These are phyloP conservation scores for Paramecium biaurelia DNA, from an alignment of 73 alveolate genomes.

Conservation along the genomic window DNA sequence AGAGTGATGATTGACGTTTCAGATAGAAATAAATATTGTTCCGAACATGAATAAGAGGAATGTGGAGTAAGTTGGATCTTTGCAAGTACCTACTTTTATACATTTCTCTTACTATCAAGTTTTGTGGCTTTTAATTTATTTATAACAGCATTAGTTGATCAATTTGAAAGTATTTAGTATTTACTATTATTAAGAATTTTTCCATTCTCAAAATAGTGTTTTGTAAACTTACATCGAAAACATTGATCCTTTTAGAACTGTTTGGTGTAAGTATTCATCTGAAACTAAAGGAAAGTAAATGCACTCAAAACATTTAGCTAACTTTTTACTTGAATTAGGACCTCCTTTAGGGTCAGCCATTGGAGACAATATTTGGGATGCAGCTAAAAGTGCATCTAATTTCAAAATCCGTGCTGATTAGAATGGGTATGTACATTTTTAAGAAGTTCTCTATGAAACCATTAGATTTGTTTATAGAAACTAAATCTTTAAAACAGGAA, in stretches of 20 bases:
- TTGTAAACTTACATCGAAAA: constrained; percentile 25
- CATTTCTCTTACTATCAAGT: not conserved
- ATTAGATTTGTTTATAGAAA: not conserved
- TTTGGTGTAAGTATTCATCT: constrained; percentile 30
- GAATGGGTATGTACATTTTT: not conserved
- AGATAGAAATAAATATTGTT: not conserved
- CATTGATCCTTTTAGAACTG: constrained; percentile 29
- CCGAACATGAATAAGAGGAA: not conserved
- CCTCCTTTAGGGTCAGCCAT: not conserved
- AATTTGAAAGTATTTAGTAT: not conserved
- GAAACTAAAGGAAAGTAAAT: not conserved
- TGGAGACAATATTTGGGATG: constrained; percentile 59
- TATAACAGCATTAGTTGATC: not conserved
- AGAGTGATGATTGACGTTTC: constrained; percentile 70
- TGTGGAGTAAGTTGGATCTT: constrained; percentile 14
- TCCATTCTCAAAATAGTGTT: constrained; percentile 4
- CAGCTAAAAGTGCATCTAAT: constrained; percentile 30
- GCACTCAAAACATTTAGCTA: not conserved
- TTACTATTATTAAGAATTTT: not conserved
- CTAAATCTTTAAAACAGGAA: not conserved
- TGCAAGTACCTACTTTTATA: not conserved
- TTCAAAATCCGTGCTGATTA: not conserved
- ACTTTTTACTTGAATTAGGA: constrained; percentile 21
- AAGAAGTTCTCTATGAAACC: constrained; percentile 24
- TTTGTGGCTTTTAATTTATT: not conserved